A percentile compares a stretch with the other conserved stretches of the same genome.
phyloP scores from a whole-genome alignment of 176 grass and related monocot species.

The Chrysopogon serrulatus region DNA sequence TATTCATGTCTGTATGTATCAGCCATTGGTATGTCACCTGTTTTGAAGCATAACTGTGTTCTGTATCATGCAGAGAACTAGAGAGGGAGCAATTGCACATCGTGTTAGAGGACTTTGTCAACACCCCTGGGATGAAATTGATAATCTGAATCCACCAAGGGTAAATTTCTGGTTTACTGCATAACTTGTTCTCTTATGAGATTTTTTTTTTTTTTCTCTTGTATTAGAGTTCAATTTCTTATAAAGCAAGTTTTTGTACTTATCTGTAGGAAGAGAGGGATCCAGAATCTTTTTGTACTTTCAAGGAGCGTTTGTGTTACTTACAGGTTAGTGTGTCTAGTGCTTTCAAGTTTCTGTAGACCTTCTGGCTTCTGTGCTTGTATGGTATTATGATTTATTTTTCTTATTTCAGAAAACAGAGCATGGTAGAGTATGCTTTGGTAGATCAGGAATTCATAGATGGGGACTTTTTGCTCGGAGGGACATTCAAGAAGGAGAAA shows the following conservation, averaged over 20 bases:
- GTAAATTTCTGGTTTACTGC: slow-evolving; percentile 45
- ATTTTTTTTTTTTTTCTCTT: neutral
- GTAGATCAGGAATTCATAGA: slow-evolving; percentile 98
- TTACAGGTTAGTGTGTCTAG: slow-evolving; percentile 61
- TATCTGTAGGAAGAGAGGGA: slow-evolving; percentile 70
- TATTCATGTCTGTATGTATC: neutral
- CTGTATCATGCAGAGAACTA: slow-evolving; percentile 52
- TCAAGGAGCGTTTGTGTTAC: slow-evolving; percentile 84
- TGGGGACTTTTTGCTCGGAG: slow-evolving; percentile 94
- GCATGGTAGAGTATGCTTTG: slow-evolving; percentile 95
- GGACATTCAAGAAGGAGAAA: slow-evolving; percentile 98
- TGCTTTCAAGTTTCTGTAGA: neutral
- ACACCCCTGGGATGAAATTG: slow-evolving; percentile 65
- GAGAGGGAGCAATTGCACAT: slow-evolving; percentile 70
- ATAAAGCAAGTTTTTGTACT: slow-evolving; percentile 24
- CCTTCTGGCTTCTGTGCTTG: neutral
- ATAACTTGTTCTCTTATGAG: neutral
- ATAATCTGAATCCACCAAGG: slow-evolving; percentile 70
- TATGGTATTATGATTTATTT: slow-evolving; percentile 8
- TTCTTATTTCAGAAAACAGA: slow-evolving; percentile 72
- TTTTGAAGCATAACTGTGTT: neutral
- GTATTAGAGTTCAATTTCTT: slow-evolving; percentile 7
- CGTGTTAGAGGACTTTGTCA: slow-evolving; percentile 61
- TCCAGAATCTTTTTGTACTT: slow-evolving; percentile 90
- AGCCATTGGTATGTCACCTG: slow-evolving; percentile 5